These are phyloP conservation scores for Physcia stellaris DNA, from an alignment of 495 filamentous ascomycete genomes.

Conservation along the genomic window DNA sequence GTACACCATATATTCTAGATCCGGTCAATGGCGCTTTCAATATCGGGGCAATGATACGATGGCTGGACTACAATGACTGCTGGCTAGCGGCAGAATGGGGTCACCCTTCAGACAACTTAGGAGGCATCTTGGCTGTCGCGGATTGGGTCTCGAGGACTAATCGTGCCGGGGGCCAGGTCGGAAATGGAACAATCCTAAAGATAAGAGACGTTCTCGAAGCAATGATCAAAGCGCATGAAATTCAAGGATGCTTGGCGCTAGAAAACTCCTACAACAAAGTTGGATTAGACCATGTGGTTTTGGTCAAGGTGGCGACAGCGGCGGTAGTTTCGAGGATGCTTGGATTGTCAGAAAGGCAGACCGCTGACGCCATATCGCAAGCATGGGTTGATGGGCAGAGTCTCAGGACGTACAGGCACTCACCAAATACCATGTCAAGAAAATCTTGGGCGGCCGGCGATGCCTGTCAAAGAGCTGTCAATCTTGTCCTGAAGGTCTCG, in stretches of 20 bases:
- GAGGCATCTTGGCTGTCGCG: conserved; percentile 87
- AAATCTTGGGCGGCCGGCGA: conserved; percentile 99
- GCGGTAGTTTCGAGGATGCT: conserved; percentile 92
- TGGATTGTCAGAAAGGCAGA: conserved; percentile 77
- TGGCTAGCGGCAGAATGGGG: conserved; percentile 99
- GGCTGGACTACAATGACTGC: conserved; percentile 99
- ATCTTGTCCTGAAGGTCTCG: conserved; percentile 85
- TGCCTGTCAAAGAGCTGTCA: conserved; percentile 91
- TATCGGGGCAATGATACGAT: conserved; percentile 95
- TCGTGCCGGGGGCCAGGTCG: conserved; percentile 75
- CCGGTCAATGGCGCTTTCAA: conserved; percentile 96
- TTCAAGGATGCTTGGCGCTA: conserved; percentile 90
- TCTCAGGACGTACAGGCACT: conserved; percentile 91
- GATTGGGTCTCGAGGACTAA: conserved; percentile 97
- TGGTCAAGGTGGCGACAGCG: conserved; percentile 93
- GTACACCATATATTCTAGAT: conserved; percentile 87
- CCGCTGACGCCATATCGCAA: conserved; percentile 87
- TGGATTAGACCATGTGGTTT: conserved; percentile 90
- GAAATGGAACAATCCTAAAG: conserved; percentile 72
- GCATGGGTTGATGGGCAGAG: conserved; percentile 95
- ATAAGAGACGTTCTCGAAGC: conserved; percentile 85
- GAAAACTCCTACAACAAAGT: conserved; percentile 99
- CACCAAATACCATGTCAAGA: conserved; percentile 97
- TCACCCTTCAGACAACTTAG: conserved; percentile 92
- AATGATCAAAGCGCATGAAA: conserved; percentile 99